Percentiles rank a stretch among this genome's conserved stretches.
These are phyloP conservation scores for Typha latifolia DNA, from an alignment of 176 grass and related monocot species.

Conservation along the genomic window DNA sequence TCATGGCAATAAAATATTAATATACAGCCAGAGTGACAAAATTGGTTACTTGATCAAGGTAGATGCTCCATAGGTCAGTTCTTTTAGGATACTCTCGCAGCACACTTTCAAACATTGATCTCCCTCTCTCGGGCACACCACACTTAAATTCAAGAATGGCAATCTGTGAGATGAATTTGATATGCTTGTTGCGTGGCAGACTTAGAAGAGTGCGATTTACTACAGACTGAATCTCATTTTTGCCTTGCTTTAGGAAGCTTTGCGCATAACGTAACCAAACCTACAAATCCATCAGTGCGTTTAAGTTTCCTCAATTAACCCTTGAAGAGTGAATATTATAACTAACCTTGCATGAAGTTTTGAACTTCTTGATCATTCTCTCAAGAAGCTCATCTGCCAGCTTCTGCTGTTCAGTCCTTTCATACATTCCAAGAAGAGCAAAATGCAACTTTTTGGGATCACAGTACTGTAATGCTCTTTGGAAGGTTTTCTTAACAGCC, in stretches of 20 bases:
- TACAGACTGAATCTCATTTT: slow-evolving; percentile 47
- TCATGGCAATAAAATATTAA: neutral
- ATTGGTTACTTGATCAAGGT: slow-evolving; percentile 75
- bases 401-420: slow-evolving; percentile 63
- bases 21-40: neutral
- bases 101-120: slow-evolving; percentile 88
- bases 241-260: slow-evolving; percentile 51
- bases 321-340: no score
- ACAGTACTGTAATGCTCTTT: slow-evolving; percentile 86
- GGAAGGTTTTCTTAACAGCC: slow-evolving; percentile 80
- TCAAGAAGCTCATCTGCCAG: slow-evolving; percentile 70
- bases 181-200: slow-evolving; percentile 66
- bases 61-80: slow-evolving; percentile 94
- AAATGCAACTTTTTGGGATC: slow-evolving; percentile 79
- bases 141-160: slow-evolving; percentile 90
- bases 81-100: slow-evolving; percentile 83
- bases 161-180: slow-evolving; percentile 68
- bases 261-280: slow-evolving; percentile 69
- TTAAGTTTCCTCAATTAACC: slow-evolving; percentile 26
- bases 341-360: slow-evolving; percentile 81
- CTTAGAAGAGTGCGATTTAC: slow-evolving; percentile 82
- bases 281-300: slow-evolving; percentile 31
- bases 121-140: slow-evolving; percentile 64
- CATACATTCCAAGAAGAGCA: slow-evolving; percentile 78
- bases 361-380: slow-evolving; percentile 95